phyloP scores from a whole-genome alignment of 2,329 filamentous ascomycete genomes.

The Neocucurbitaria cava region DNA sequence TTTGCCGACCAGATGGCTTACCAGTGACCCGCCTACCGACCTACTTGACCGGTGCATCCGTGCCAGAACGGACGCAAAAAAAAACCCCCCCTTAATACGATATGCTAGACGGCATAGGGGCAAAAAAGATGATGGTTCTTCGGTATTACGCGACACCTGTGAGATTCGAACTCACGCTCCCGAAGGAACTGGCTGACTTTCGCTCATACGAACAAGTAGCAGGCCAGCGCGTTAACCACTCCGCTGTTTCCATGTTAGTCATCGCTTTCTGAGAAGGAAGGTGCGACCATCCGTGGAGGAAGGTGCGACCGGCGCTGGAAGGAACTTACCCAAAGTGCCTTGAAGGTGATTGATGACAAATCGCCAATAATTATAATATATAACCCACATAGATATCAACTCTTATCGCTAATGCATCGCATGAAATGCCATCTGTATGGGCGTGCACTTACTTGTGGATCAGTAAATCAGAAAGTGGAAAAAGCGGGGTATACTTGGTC shows the following conservation, averaged over 20 bases:
- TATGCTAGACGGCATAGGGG: no score
- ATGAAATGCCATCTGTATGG: no score
- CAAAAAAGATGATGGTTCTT: constrained; percentile 14
- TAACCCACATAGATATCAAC: neutral
- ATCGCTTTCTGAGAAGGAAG: neutral
- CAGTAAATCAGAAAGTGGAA: no score
- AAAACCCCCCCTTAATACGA: no score
- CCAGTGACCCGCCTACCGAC: no score
- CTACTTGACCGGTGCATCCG: no score
- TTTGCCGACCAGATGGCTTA: no score
- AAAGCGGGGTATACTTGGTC: no score
- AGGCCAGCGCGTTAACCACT: constrained; percentile 36
- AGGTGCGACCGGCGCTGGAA: neutral
- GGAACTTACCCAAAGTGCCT: neutral
- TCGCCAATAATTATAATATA: neutral
- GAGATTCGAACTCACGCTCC: constrained; percentile 40
- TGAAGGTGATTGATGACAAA: neutral
- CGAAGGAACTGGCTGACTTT: constrained; percentile 37
- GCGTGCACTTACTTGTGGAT: no score
- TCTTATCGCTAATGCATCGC: no score
- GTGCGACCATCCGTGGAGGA: no score
- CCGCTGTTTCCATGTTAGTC: neutral
- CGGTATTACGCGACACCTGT: constrained; percentile 28
- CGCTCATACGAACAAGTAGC: constrained; percentile 16
- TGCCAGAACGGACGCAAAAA: no score